Base-by-base conservation (phyloP, 2,329 filamentous ascomycete genomes). In the Cladobotryum mycophilum region DNA sequence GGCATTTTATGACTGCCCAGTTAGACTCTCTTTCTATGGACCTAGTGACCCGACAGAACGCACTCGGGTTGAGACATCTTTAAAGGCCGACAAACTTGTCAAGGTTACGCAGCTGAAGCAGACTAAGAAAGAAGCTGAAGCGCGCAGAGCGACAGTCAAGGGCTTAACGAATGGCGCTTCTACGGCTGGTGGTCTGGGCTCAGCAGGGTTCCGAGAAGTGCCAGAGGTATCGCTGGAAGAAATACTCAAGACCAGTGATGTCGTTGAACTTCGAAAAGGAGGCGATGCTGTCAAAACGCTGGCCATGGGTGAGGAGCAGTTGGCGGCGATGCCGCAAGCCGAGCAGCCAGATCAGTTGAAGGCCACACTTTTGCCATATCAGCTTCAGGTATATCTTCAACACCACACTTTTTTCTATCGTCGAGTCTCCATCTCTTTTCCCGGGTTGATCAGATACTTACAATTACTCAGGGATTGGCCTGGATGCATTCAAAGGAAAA, bases 401-500 rank as follows among this genome's bases (percentile, higher is more conserved):
- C 15, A 25, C 11, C 22, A 6, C 13, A 34, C 34, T 6, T 47
- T 12, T 7, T 46, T 37, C n/a, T 13, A 7, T 25, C 7, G 7
- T 7, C 22, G 22, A 25, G 22, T 25, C 22, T 25, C 22, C 7
- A 7, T n/a, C 1, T 20, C n/a, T 1, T 45, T 45, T 45, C 14
- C 12, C 30, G 8, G 34, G 6, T 41, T 7, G n/a, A 7, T 13
- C 6, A 9, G 12, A n/a, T 12, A 22, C 51, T 53, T 18, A 53
- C 15, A 25, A 4, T 38, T 33, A 55, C 37, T 52, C 73, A 92
- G 73, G 89, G 88, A 6, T 71, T 96, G 37, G 82, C 84, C 14
- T 96, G 90, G 90, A 81, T 96, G 78, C 72, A 82, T 15, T 75
- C 82, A 7, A 89, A 88, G 59, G 90, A 96, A 64, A 80, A 76